These are phyloP conservation scores for Tarenaya hassleriana DNA, from an alignment of 345 rosid genomes.

Conservation along the genomic window DNA sequence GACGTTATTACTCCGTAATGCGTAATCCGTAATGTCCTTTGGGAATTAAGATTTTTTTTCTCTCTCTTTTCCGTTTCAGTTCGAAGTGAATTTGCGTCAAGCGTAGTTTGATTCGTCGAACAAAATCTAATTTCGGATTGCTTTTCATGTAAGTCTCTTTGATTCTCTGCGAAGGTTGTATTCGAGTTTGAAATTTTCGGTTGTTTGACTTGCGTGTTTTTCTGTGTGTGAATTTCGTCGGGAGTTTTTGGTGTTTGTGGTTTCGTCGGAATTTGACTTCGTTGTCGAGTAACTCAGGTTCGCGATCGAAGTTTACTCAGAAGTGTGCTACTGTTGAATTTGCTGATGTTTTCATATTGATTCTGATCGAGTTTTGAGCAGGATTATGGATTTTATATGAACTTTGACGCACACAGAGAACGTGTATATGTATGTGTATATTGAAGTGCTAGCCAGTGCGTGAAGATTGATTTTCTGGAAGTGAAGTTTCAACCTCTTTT, in stretches of 20 bases:
- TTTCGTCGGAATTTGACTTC: conserved; percentile 8
- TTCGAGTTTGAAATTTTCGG: conserved; percentile 6
- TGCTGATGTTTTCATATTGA: conserved; percentile 1
- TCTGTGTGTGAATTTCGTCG: conserved; percentile 10
- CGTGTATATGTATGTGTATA: conserved; percentile 5
- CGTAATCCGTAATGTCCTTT: conserved; percentile 5
- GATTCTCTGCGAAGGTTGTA: conserved; percentile 2
- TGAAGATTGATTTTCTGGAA: neutral
- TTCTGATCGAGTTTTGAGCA: neutral
- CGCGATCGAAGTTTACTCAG: neutral
- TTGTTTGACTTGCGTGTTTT: conserved; percentile 21
- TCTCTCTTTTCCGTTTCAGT: neutral
- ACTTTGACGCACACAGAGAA: conserved; percentile 6
- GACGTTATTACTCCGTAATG: conserved; percentile 24
- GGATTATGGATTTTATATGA: conserved; percentile 7
- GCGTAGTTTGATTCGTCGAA: conserved; percentile 16
- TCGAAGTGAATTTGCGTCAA: conserved; percentile 26
- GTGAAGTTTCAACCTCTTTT: neutral
- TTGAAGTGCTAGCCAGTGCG: neutral
- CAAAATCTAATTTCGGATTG: conserved; percentile 21
- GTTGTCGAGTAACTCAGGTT: neutral
- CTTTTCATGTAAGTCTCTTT: conserved; percentile 19
- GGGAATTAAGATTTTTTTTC: neutral
- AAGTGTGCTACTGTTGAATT: conserved; percentile 1
- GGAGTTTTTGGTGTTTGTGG: conserved; percentile 11